A percentile compares a stretch with the other conserved stretches of the same genome.
phyloP scores from a whole-genome alignment of 1,284 basidiomycete genomes.

The Microbotryum saponariae region DNA sequence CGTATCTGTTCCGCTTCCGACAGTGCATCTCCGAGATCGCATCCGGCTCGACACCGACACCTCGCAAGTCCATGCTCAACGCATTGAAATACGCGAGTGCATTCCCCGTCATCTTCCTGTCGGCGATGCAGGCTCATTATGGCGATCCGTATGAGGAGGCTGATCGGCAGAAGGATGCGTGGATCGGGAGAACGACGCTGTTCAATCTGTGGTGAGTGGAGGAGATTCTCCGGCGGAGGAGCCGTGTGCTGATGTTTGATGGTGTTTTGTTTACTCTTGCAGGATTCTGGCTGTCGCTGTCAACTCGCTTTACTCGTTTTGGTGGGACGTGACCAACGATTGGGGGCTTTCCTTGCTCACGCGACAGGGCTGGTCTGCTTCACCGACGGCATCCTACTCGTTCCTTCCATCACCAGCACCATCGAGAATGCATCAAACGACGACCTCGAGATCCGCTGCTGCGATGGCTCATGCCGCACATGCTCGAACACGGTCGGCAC shows the following conservation, averaged over 20 bases:
- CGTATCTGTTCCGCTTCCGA: conserved; percentile 81
- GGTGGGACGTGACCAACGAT: conserved; percentile 98
- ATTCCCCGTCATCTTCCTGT: conserved; percentile 94
- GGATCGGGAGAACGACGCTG: conserved; percentile 67
- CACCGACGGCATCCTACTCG: conserved; percentile 13
- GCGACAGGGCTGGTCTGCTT: conserved; percentile 16
- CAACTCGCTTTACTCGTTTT: conserved; percentile 93
- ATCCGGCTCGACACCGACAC: conserved; percentile 47
- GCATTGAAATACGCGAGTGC: conserved; percentile 94
- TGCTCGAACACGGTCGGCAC: conserved; percentile 1
- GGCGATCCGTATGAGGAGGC: conserved; percentile 32
- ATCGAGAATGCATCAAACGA: too few relatives aligned
- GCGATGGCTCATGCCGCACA: conserved; percentile 1
- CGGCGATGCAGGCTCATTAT: conserved; percentile 60
- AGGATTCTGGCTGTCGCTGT: conserved; percentile 78
- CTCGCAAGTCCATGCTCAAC: conserved; percentile 75
- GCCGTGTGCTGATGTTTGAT: conserved; percentile 15
- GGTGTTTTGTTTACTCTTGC: conserved; percentile 8
- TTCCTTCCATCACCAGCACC: conserved; percentile 18
- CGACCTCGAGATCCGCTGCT: background rate
- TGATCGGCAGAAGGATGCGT: conserved; percentile 37
- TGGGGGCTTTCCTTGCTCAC: conserved; percentile 80
- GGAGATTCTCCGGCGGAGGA: background rate
- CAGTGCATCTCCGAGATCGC: conserved; percentile 87
- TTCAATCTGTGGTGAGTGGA: conserved; percentile 70